A percentile compares a stretch with the other conserved stretches of the same genome.
Evolutionary conservation across 257 asterid species (phyloP).

Genomic region (Capsicum chinense): DNA sequence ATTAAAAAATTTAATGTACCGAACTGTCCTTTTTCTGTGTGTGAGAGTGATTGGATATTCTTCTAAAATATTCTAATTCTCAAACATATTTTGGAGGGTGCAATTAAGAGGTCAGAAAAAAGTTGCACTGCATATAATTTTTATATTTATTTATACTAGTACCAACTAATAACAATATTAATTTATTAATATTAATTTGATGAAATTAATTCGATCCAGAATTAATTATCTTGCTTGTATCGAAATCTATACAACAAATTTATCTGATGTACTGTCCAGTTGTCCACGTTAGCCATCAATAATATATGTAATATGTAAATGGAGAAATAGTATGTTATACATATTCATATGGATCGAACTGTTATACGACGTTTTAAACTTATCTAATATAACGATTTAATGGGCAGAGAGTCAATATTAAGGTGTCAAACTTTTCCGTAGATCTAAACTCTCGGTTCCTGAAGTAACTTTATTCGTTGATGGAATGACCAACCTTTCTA

Average conservation of each 20-base stretch:
- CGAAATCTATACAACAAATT: background rate
- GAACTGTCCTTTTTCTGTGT: background rate
- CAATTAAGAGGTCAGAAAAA: conserved; percentile 24
- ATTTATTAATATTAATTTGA: background rate
- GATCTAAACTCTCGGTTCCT: too few relatives aligned
- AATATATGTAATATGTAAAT: background rate
- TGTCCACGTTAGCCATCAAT: conserved; percentile 16
- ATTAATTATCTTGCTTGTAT: background rate
- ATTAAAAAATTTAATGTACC: too few relatives aligned
- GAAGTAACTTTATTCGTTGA: too few relatives aligned
- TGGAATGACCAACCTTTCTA: too few relatives aligned
- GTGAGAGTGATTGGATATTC: background rate
- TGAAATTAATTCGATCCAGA: background rate
- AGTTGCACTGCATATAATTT: background rate
- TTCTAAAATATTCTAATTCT: conserved; percentile 5
- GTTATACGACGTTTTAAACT: background rate
- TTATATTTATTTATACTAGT: background rate
- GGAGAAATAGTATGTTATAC: background rate
- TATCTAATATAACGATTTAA: background rate
- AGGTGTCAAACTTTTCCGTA: too few relatives aligned
- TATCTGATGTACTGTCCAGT: background rate
- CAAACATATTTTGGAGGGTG: background rate
- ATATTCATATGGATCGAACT: background rate
- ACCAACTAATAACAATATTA: background rate
- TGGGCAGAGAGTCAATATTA: too few relatives aligned